Conservation (phyloP, 2,329 filamentous ascomycete genomes). For the Cytospora chrysosperma region DNA sequence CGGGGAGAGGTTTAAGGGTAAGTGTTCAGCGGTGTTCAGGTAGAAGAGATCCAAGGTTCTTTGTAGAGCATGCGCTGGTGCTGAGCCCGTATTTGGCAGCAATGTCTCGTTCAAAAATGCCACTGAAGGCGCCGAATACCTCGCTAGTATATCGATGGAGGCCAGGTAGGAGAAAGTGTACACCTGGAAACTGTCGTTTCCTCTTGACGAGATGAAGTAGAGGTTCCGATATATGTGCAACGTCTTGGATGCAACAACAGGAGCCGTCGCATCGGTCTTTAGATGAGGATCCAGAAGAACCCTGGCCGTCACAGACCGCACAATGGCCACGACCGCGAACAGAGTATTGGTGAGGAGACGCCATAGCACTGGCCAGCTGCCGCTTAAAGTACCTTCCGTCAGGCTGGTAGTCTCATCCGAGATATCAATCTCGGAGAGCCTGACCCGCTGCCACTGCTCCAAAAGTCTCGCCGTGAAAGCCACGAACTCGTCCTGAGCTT, state of each 20-base stretch:
- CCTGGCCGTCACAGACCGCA: slow-evolving; percentile 72
- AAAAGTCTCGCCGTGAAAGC: slow-evolving; percentile 66
- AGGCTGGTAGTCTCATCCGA: slow-evolving; percentile 64
- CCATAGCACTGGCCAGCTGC: slow-evolving; percentile 72
- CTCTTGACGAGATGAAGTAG: slow-evolving; percentile 77
- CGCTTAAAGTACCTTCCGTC: slow-evolving; percentile 62
- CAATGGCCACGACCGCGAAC: slow-evolving; percentile 70
- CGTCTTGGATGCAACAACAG: slow-evolving; percentile 66
- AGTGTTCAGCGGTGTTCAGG: slow-evolving; percentile 81
- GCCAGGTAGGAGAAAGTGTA: slow-evolving; percentile 83
- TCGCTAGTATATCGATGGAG: slow-evolving; percentile 75
- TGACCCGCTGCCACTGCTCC: slow-evolving; percentile 71
- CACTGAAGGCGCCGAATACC: slow-evolving; percentile 65
- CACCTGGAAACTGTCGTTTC: slow-evolving; percentile 73
- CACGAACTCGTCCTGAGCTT: slow-evolving; percentile 58
- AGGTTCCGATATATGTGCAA: slow-evolving; percentile 74
- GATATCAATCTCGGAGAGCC: slow-evolving; percentile 69
- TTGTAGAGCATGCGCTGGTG: slow-evolving; percentile 65
- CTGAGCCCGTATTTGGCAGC: slow-evolving; percentile 46
- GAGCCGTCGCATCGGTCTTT: slow-evolving; percentile 48
- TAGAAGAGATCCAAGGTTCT: slow-evolving; percentile 83
- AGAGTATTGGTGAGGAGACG: slow-evolving; percentile 71
- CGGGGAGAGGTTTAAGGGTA: slow-evolving; percentile 68
- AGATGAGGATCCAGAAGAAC: slow-evolving; percentile 52
- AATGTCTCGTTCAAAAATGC: slow-evolving; percentile 66